phyloP scores from a whole-genome alignment of 1,284 basidiomycete genomes.

The Athelia sp. region DNA sequence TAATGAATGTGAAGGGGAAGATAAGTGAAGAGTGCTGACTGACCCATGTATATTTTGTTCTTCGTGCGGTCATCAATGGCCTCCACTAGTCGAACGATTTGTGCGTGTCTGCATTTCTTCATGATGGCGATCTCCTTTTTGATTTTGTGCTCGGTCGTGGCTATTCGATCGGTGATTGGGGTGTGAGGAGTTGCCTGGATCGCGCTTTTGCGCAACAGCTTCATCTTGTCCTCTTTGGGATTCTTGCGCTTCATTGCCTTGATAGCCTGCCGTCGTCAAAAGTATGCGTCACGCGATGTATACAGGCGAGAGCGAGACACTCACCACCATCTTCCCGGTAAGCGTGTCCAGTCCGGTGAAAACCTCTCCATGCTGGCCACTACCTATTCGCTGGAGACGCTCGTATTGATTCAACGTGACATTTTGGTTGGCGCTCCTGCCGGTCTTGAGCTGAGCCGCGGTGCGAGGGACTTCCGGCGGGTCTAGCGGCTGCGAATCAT shows the following conservation, averaged over 20 bases:
- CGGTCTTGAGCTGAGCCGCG: constrained; percentile 46
- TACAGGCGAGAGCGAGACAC: constrained; percentile 1
- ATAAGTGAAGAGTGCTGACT: neutral
- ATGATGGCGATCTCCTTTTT: constrained; percentile 84
- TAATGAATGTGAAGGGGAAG: no score
- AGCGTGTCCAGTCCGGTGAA: neutral
- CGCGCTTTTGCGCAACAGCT: neutral
- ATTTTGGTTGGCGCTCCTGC: constrained; percentile 8
- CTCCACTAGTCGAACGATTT: constrained; percentile 78
- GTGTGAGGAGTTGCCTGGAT: neutral
- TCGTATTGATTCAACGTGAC: neutral
- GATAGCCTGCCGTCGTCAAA: neutral
- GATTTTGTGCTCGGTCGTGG: constrained; percentile 42
- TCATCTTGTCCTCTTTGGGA: constrained; percentile 1
- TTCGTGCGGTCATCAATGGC: constrained; percentile 83
- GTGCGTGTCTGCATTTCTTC: constrained; percentile 77
- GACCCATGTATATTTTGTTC: constrained; percentile 75
- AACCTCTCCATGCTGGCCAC: constrained; percentile 4
- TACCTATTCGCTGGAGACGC: neutral
- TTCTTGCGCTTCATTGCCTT: constrained; percentile 2
- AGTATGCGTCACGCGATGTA: neutral
- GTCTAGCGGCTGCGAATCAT: constrained; percentile 27
- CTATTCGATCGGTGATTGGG: constrained; percentile 1
- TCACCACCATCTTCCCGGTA: neutral
- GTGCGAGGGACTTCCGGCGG: constrained; percentile 51